Conservation (phyloP, 2,329 filamentous ascomycete species). For the Neofusicoccum laricinum region DNA sequence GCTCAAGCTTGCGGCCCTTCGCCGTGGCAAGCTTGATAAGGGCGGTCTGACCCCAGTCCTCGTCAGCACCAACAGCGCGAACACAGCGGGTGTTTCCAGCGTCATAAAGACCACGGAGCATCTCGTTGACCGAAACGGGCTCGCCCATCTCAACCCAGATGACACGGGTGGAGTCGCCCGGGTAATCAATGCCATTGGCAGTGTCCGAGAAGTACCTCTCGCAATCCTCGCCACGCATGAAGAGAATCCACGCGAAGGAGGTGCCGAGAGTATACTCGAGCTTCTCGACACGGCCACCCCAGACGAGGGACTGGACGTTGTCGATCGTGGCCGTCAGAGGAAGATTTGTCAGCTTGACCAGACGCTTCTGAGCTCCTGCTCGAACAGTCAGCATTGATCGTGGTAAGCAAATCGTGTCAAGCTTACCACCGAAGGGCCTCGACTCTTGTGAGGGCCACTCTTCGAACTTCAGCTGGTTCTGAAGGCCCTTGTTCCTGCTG, state of each 20-base stretch:
- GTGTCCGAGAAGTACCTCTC: conserved; percentile 33
- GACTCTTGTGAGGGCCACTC: background rate
- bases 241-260: conserved; percentile 28
- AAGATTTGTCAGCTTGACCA: conserved; percentile 18
- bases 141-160: conserved; percentile 28
- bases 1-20: conserved; percentile 41
- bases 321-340: background rate
- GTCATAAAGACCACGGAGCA: conserved; percentile 40
- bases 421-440: conserved; percentile 5
- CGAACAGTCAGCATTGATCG: background rate
- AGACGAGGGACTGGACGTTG: conserved; percentile 32
- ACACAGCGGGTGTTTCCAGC: conserved; percentile 46
- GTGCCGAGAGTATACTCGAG: conserved; percentile 27
- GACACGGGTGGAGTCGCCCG: conserved; percentile 20
- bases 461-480: background rate
- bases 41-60: conserved; percentile 36
- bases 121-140: conserved; percentile 28
- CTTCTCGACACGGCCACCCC: conserved; percentile 36
- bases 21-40: conserved; percentile 39
- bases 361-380: conserved; percentile 12
- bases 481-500: background rate
- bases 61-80: conserved; percentile 41
- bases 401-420: background rate
- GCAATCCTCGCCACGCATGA: conserved; percentile 32
- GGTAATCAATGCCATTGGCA: conserved; percentile 31